Evolutionary conservation across 2,329 filamentous ascomycete genomes (phyloP).

Genomic region (Ophiostoma himal-ulmi): DNA sequence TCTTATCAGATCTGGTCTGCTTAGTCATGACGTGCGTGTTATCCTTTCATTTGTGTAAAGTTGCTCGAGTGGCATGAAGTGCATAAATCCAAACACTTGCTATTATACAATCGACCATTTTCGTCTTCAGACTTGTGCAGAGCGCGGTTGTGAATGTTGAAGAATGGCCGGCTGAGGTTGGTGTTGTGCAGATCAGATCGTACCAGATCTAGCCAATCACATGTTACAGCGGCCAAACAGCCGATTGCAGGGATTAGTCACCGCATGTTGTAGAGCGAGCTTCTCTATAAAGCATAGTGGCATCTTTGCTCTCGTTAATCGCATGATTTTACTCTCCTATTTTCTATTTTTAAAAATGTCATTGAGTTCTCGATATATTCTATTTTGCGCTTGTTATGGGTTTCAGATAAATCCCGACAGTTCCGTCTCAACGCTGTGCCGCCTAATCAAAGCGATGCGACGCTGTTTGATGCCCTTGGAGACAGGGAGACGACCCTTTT

Average conservation of each 20-base stretch:
- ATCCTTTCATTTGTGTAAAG: not conserved
- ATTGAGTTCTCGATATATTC: not conserved
- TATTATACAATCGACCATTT: not conserved
- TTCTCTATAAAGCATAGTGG: not conserved
- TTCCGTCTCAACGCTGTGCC: not conserved
- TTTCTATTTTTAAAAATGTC: not conserved
- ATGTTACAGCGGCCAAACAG: constrained; percentile 6
- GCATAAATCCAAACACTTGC: not conserved
- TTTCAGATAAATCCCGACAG: not conserved
- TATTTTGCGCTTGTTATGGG: not conserved
- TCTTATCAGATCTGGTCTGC: not conserved
- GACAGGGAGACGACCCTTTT: not conserved
- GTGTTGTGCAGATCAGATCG: not conserved
- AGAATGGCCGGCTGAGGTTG: not conserved
- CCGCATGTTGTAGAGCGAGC: not conserved
- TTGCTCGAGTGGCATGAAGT: not conserved
- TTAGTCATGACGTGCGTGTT: not conserved
- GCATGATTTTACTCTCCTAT: not conserved
- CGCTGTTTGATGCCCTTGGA: not conserved
- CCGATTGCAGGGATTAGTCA: not conserved
- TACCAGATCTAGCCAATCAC: constrained; percentile 10
- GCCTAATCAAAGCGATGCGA: not conserved
- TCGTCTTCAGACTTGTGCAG: not conserved
- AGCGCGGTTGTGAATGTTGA: not conserved
- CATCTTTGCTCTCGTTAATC: not conserved